Conservation (phyloP, 441 rosid genomes). For the Euphorbia celastroides region DNA sequence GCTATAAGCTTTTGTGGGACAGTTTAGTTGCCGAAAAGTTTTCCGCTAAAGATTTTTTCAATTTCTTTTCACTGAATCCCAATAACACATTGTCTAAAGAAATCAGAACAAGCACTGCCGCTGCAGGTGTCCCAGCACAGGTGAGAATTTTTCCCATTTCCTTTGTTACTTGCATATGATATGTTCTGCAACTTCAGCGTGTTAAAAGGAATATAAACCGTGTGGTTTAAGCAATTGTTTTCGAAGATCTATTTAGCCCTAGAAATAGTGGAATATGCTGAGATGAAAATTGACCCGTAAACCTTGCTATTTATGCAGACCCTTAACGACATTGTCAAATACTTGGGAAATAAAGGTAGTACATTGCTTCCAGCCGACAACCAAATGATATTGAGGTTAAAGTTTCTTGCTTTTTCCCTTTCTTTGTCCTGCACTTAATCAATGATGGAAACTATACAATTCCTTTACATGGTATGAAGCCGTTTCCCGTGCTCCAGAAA, state of each 20-base stretch:
- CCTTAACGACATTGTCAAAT: conserved; percentile 53
- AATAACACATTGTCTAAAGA: conserved; percentile 43
- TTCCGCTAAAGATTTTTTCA: conserved; percentile 24
- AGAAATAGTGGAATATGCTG: too few relatives aligned
- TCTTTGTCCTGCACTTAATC: neutral
- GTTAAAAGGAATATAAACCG: too few relatives aligned
- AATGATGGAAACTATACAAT: too few relatives aligned
- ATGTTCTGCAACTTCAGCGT: neutral
- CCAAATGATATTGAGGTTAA: conserved; percentile 58
- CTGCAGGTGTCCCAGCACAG: conserved; percentile 55
- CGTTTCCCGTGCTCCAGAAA: too few relatives aligned
- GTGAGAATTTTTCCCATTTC: conserved; percentile 25
- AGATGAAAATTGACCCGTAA: too few relatives aligned
- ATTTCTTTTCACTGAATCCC: conserved; percentile 49
- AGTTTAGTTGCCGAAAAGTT: conserved; percentile 44
- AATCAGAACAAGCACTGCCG: conserved; percentile 41
- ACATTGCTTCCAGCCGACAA: conserved; percentile 47
- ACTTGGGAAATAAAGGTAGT: conserved; percentile 43
- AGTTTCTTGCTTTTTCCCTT: neutral
- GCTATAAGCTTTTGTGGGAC: conserved; percentile 85
- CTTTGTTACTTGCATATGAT: neutral
- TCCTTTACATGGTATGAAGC: too few relatives aligned
- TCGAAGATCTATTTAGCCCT: too few relatives aligned
- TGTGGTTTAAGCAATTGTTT: too few relatives aligned
- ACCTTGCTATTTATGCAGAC: too few relatives aligned